These are phyloP conservation scores for Saraca asoca DNA, from an alignment of 331 rosid species.

Conservation along the genomic window DNA sequence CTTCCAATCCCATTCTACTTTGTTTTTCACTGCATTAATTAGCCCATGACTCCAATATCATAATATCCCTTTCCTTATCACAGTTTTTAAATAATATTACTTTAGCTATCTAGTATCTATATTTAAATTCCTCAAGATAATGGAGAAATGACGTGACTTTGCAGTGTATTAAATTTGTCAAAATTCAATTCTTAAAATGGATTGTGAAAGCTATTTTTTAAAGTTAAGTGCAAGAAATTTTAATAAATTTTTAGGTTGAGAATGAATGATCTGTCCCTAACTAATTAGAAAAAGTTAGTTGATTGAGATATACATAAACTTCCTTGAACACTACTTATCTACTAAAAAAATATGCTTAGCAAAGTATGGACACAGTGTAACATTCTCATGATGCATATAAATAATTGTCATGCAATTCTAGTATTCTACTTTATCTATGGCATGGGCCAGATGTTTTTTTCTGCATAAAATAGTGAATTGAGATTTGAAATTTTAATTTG, in stretches of 20 bases:
- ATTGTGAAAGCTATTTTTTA: no score
- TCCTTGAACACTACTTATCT: no score
- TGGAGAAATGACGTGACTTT: slow-evolving; percentile 17
- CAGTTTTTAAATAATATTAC: neutral
- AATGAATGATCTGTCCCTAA: no score
- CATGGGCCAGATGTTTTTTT: neutral
- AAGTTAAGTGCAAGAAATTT: no score
- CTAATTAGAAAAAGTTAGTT: no score
- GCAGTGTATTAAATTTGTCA: no score
- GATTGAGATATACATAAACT: no score
- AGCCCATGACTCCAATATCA: neutral
- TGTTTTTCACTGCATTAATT: slow-evolving; percentile 22
- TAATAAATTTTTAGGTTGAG: no score
- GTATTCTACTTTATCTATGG: neutral
- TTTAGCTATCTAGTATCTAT: neutral
- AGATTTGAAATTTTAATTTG: neutral
- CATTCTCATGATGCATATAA: slow-evolving; percentile 3
- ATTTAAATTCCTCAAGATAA: neutral
- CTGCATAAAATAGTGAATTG: neutral
- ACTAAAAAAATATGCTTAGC: no score
- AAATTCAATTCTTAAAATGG: no score
- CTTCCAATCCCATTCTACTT: slow-evolving; percentile 38
- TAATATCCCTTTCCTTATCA: neutral
- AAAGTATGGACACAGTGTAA: neutral
- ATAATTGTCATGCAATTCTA: neutral